Percentiles rank a stretch among this genome's conserved stretches.
phyloP scores from a whole-genome alignment of 441 rosid genomes.

The Gossypium lobatum region DNA sequence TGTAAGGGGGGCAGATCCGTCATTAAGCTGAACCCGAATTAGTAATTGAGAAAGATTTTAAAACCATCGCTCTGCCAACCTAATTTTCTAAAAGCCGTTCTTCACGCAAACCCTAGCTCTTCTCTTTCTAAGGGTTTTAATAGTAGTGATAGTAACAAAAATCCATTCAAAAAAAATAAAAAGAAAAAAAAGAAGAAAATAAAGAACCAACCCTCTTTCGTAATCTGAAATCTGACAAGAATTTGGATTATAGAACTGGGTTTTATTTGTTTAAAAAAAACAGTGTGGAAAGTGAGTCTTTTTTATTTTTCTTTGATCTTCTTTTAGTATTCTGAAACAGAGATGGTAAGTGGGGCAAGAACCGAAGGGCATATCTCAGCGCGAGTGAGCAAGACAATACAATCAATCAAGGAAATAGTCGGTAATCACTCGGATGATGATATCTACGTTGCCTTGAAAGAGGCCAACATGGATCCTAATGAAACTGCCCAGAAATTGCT shows the following conservation, averaged over 20 bases:
- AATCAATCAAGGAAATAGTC: conserved; percentile 70
- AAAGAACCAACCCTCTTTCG: not conserved
- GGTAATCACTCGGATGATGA: conserved; percentile 74
- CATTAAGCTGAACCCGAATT: not conserved
- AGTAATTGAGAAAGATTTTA: not conserved
- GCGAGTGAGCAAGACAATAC: conserved; percentile 47
- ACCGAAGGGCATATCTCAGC: conserved; percentile 38
- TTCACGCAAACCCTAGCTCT: conserved; percentile 1
- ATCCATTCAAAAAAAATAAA: not conserved
- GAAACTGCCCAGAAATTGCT: conserved; percentile 76
- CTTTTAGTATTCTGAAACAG: not conserved
- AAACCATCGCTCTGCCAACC: not conserved
- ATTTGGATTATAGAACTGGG: not conserved
- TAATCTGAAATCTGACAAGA: not conserved
- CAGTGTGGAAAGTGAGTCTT: not conserved
- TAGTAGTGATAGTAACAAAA: not conserved
- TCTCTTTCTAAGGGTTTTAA: not conserved
- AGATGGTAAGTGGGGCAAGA: conserved; percentile 43
- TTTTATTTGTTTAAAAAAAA: not conserved
- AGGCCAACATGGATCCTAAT: conserved; percentile 76
- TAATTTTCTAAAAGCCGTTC: not conserved
- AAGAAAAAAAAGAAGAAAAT: not conserved
- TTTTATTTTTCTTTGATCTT: not conserved
- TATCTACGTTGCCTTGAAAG: conserved; percentile 61
- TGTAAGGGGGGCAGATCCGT: not conserved